Conservation (phyloP, 2,329 filamentous ascomycete species). For the Trichophyton rubrum region DNA sequence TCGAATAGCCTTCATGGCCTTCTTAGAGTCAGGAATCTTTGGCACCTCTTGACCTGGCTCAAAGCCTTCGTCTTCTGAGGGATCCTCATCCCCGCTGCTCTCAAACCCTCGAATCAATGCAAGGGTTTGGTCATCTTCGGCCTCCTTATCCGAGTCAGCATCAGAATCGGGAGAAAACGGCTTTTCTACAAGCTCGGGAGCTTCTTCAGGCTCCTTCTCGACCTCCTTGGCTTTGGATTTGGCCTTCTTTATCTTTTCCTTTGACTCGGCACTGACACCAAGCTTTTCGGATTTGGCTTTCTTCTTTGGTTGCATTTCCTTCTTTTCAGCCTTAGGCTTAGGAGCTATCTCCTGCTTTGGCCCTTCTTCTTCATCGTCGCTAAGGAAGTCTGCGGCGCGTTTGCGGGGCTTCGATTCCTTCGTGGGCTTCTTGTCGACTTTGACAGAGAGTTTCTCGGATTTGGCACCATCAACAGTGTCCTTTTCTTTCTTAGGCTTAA, state of each 20-base stretch:
- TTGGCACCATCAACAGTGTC: constrained; percentile 16
- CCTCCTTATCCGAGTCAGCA: constrained; percentile 25
- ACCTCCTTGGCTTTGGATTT: constrained; percentile 11
- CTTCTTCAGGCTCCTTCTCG: constrained; percentile 24
- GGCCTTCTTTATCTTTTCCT: constrained; percentile 15
- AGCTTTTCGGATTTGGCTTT: constrained; percentile 13
- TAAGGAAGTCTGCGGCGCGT: constrained; percentile 37
- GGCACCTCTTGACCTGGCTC: constrained; percentile 35
- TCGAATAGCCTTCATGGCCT: constrained; percentile 39
- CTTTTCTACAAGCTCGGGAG: constrained; percentile 18
- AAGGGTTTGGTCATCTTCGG: constrained; percentile 41
- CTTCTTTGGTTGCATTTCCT: constrained; percentile 36
- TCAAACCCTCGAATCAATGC: constrained; percentile 45
- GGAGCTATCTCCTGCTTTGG: constrained; percentile 31
- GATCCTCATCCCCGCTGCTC: constrained; percentile 40
- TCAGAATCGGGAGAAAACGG: constrained; percentile 9
- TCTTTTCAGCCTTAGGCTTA: constrained; percentile 35
- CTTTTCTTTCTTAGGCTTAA: constrained; percentile 22
- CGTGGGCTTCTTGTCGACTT: constrained; percentile 24
- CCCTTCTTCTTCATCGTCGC: constrained; percentile 23
- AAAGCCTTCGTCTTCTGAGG: constrained; percentile 33
- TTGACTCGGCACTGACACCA: constrained; percentile 18
- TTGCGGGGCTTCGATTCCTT: constrained; percentile 34
- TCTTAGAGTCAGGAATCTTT: constrained; percentile 34
- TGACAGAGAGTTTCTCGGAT: constrained; percentile 16